Base-by-base conservation (phyloP, 148 eudicot species). In the Linanthus parryae region DNA sequence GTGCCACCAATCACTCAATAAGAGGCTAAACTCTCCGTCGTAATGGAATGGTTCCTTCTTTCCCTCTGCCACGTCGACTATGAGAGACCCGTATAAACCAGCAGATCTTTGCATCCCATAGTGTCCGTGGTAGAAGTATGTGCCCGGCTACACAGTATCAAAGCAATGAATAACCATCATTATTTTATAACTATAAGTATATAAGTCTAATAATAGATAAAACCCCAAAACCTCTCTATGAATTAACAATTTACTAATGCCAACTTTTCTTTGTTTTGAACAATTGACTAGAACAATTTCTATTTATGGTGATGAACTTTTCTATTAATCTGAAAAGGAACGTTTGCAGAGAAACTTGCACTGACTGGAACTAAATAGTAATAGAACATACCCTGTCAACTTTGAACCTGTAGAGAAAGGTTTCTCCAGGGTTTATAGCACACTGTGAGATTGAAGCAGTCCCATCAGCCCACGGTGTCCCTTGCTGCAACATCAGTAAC, bases 391-490 rank as follows among this genome's bases (percentile, higher is more conserved):
- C 95, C 95, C 74, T 74, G 61, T 82, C 85, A 48, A 82, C 83
- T 25, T 45, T 52, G 55, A 82, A 85, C 41, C 73, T 58, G 52
- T 85, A 85, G 2, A 72, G 52, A 42, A 79, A 82, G 38, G 85
- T 79, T 62, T 85, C 81, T 2, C 89, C 95, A 21, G 95, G 85
- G 33, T 69, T 61, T 22, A 85, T 85, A 12, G 85, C 71, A 59
- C 89, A 85, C 28, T 85, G 89, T 24, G 89, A 85, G 39, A 85
- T 82, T 0, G 79, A 72, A 12, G 95, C 95, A 22, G 95, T 79
- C n/a, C 95, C 89, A 72, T 85, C 95, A 10, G 95, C 95, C 95
- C 89, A 85, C 42, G 95, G 95, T 15, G 95, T 81, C 13, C 78
- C 89, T 13, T 79, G 9, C 83, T 85, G 66, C 24, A 44, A n/a